A percentile compares a stretch with the other conserved stretches of the same genome.
Evolutionary conservation across 106 monocot species (phyloP).

Genomic region (Apostasia ramifera): DNA sequence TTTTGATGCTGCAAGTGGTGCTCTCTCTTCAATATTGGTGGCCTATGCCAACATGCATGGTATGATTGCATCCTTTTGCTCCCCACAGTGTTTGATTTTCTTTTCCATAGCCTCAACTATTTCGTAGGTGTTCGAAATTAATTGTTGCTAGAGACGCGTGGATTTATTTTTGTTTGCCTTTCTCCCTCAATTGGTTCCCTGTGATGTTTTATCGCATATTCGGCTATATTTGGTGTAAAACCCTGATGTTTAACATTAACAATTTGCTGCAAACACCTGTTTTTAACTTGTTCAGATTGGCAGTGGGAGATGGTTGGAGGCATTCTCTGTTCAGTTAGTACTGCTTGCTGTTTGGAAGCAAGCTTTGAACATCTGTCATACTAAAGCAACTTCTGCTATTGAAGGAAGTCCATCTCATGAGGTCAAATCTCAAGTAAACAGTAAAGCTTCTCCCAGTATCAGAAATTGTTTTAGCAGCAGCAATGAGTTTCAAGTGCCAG

Average conservation of each 20-base stretch:
- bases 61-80: background rate
- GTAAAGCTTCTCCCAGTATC: conserved; percentile 17
- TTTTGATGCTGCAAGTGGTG: too few relatives aligned
- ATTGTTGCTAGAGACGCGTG: too few relatives aligned
- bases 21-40: too few relatives aligned
- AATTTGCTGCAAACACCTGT: background rate
- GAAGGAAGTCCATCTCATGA: conserved; percentile 64
- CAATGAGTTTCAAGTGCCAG: conserved; percentile 21
- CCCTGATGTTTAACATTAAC: background rate
- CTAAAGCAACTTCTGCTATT: conserved; percentile 50
- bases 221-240: background rate
- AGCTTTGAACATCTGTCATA: conserved; percentile 78
- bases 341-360: conserved; percentile 96
- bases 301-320: conserved; percentile 48
- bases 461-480: conserved; percentile 14
- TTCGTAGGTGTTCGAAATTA: too few relatives aligned
- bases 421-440: conserved; percentile 7
- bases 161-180: background rate
- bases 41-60: too few relatives aligned
- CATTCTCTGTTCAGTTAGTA: conserved; percentile 85
- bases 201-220: background rate
- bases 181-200: background rate
- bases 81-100: background rate
- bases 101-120: background rate
- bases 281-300: conserved; percentile 28